These are phyloP conservation scores for Toxicodendron radicans DNA, from an alignment of 345 rosid species.

Conservation along the genomic window DNA sequence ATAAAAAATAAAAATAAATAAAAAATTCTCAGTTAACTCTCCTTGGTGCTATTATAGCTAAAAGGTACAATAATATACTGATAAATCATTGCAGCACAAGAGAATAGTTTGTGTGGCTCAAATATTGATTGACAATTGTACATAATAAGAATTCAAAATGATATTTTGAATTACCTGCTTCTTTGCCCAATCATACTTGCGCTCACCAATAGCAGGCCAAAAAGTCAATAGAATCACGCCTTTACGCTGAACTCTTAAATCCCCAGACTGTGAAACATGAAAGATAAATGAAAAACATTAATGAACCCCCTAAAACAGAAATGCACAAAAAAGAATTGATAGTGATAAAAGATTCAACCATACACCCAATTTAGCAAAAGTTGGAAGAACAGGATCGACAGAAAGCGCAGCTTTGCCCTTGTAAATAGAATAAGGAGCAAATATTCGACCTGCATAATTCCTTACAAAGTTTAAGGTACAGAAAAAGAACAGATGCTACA, in stretches of 20 bases:
- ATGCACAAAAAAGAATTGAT: not conserved
- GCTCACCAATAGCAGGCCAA: slow-evolving; percentile 79
- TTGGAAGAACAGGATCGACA: slow-evolving; percentile 69
- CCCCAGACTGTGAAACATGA: slow-evolving; percentile 48
- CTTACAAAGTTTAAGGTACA: slow-evolving; percentile 24
- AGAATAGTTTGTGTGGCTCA: not conserved
- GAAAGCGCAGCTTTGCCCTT: slow-evolving; percentile 93
- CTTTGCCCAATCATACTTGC: slow-evolving; percentile 82
- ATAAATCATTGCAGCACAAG: not conserved
- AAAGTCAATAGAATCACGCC: slow-evolving; percentile 79
- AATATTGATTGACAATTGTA: not conserved
- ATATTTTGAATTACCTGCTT: slow-evolving; percentile 55
- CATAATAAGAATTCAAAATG: not conserved
- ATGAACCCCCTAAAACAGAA: not conserved
- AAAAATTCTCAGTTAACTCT: not conserved
- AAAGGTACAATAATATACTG: not conserved
- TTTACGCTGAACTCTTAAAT: slow-evolving; percentile 56
- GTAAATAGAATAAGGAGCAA: slow-evolving; percentile 69
- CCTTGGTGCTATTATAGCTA: not conserved
- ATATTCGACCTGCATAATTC: slow-evolving; percentile 46
- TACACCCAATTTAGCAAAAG: slow-evolving; percentile 59
- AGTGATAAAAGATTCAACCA: slow-evolving; percentile 6
- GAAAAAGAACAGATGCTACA: not conserved
- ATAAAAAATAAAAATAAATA: no score
- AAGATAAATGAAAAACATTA: slow-evolving; percentile 8